Percentiles rank a stretch among this genome's conserved stretches.
These are phyloP conservation scores for Atractiella rhizophila DNA, from an alignment of 768 basidiomycete species.

Conservation along the genomic window DNA sequence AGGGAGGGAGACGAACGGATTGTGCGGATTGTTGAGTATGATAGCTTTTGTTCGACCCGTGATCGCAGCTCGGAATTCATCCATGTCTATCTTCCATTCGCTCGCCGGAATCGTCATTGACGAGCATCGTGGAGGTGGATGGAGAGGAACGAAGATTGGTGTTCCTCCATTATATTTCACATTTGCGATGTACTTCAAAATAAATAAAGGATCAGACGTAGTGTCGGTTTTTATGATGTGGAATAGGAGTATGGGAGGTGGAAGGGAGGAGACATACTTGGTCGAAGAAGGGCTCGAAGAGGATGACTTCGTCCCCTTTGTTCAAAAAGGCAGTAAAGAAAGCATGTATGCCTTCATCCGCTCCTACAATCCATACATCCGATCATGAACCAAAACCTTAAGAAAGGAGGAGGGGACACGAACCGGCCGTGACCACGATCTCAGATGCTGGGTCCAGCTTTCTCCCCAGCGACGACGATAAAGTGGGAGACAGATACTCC, in stretches of 20 bases:
- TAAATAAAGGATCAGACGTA: too few relatives aligned
- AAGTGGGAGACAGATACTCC: constrained; percentile 42
- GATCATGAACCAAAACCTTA: too few relatives aligned
- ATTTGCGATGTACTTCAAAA: too few relatives aligned
- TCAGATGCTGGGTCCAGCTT: constrained; percentile 60
- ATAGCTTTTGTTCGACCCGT: constrained; percentile 63
- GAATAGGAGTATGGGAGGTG: too few relatives aligned
- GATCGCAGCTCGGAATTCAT: constrained; percentile 64
- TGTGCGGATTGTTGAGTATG: background rate
- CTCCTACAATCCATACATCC: too few relatives aligned
- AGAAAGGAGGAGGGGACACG: too few relatives aligned
- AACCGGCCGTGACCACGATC: constrained; percentile 90
- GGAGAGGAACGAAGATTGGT: constrained; percentile 83
- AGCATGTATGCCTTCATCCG: constrained; percentile 82
- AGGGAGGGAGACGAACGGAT: too few relatives aligned
- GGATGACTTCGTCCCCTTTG: constrained; percentile 82
- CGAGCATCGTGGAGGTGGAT: constrained; percentile 41
- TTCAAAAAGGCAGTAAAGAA: constrained; percentile 80
- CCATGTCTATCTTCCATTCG: constrained; percentile 76
- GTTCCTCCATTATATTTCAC: too few relatives aligned
- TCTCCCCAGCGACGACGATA: too few relatives aligned
- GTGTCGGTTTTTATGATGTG: too few relatives aligned
- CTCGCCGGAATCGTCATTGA: constrained; percentile 30
- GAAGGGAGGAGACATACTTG: constrained; percentile 17
- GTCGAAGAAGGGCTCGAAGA: constrained; percentile 32